Percentiles rank a stretch among this genome's conserved stretches.
Conservation (phyloP, 192 early-diverging fungal genomes). For the Phycomyces nitens region DNA sequence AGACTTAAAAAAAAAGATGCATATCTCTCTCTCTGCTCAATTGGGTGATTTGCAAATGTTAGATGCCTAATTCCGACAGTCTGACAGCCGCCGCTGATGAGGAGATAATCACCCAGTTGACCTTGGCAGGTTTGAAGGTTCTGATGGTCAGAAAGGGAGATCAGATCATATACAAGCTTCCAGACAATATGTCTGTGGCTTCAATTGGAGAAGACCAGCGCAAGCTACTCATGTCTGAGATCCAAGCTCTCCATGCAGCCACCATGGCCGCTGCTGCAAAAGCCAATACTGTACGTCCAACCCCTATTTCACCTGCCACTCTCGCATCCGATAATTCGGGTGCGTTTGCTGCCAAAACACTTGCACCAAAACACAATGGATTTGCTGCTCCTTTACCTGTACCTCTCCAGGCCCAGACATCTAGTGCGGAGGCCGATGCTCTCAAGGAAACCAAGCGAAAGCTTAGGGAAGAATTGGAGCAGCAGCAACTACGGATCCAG, state of each 20-base stretch:
- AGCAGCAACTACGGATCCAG: not conserved
- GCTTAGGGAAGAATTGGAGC: constrained; percentile 25
- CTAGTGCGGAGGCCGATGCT: constrained; percentile 10
- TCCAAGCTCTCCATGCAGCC: constrained; percentile 42
- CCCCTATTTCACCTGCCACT: not conserved
- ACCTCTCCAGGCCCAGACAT: constrained; percentile 6
- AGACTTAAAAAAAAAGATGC: not conserved
- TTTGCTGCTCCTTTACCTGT: constrained; percentile 2
- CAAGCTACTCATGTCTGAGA: constrained; percentile 40
- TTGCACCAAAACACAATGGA: constrained; percentile 22
- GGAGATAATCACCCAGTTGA: constrained; percentile 22
- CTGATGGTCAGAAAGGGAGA: constrained; percentile 37
- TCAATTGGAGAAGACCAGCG: constrained; percentile 43
- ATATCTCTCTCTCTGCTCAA: not conserved
- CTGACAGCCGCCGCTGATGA: constrained; percentile 11
- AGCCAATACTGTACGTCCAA: not conserved
- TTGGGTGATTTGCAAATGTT: no score
- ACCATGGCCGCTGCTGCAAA: constrained; percentile 20
- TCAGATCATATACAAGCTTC: constrained; percentile 53
- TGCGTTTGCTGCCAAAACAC: constrained; percentile 6
- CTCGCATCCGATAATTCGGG: no score
- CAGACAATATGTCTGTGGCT: constrained; percentile 51
- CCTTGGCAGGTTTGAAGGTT: constrained; percentile 26
- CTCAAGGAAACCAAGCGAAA: constrained; percentile 21
- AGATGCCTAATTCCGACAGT: not conserved